phyloP scores from a whole-genome alignment of 768 basidiomycete species.

The Lactifluus rugatus region DNA sequence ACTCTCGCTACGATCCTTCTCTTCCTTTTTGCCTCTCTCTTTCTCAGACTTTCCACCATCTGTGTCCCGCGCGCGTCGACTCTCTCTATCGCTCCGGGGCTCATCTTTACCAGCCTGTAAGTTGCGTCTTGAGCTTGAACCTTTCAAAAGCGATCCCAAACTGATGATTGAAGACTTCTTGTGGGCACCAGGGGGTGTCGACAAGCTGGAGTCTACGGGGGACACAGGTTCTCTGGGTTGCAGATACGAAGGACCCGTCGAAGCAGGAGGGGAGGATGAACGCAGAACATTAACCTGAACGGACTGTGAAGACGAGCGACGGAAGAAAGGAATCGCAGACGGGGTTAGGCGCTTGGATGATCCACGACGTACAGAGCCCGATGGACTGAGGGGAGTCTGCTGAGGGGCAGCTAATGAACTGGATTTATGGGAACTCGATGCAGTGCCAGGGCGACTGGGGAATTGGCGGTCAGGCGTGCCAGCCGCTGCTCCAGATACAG shows the following conservation, averaged over 20 bases:
- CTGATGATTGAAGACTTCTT: slow-evolving; percentile 81
- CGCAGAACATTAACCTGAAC: slow-evolving; percentile 44
- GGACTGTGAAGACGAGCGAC: slow-evolving; percentile 82
- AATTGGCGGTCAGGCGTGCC: slow-evolving; percentile 58
- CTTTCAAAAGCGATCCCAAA: slow-evolving; percentile 73
- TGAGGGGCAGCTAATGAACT: slow-evolving; percentile 42
- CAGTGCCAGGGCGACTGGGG: slow-evolving; percentile 62
- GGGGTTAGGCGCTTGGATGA: slow-evolving; percentile 80
- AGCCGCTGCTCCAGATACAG: slow-evolving; percentile 34
- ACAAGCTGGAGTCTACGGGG: slow-evolving; percentile 40
- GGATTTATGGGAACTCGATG: slow-evolving; percentile 66
- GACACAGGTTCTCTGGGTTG: slow-evolving; percentile 40
- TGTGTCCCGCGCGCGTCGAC: slow-evolving; percentile 35
- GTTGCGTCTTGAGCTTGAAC: slow-evolving; percentile 73
- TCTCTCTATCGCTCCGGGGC: slow-evolving; percentile 43
- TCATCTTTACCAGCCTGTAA: slow-evolving; percentile 50
- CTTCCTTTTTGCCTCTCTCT: slow-evolving; percentile 57
- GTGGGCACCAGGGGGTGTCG: slow-evolving; percentile 47
- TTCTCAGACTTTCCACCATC: slow-evolving; percentile 45
- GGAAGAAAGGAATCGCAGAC: slow-evolving; percentile 90
- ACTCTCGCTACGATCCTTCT: slow-evolving; percentile 81
- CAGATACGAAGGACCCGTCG: slow-evolving; percentile 32
- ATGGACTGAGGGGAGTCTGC: slow-evolving; percentile 60
- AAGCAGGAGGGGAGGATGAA: slow-evolving; percentile 39
- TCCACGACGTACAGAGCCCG: slow-evolving; percentile 55